A percentile compares a stretch with the other conserved stretches of the same genome.
phyloP scores from a whole-genome alignment of 768 basidiomycete genomes.

The Boletus pseudo-olivaceus region DNA sequence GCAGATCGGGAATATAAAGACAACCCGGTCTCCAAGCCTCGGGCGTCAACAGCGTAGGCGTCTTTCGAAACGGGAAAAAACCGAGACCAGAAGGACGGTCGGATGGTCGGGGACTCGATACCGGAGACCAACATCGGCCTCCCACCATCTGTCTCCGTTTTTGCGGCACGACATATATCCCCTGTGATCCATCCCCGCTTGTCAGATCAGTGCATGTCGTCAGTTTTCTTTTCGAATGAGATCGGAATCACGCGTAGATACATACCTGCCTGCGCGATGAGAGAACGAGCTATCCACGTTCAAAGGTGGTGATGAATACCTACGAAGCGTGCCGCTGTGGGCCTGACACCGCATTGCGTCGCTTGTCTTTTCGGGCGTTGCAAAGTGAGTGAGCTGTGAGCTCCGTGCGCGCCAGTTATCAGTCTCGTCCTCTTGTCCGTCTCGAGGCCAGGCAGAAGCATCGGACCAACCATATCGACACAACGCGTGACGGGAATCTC shows the following conservation, averaged over 20 bases:
- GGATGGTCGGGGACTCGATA: background rate
- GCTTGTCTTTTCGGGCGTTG: background rate
- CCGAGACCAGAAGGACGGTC: background rate
- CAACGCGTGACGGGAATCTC: background rate
- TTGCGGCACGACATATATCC: conserved; percentile 20
- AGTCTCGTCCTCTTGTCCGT: conserved; percentile 3
- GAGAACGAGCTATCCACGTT: background rate
- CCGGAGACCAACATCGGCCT: background rate
- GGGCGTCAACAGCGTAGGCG: conserved; percentile 9
- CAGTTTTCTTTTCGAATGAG: background rate
- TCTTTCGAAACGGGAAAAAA: conserved; percentile 6
- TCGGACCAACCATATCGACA: background rate
- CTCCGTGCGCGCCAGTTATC: conserved; percentile 13
- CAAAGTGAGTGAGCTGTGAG: background rate
- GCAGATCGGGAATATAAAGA: conserved; percentile 12
- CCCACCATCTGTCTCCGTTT: conserved; percentile 2
- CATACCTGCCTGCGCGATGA: background rate
- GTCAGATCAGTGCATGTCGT: background rate
- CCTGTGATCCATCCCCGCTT: conserved; percentile 1
- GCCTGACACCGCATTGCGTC: background rate
- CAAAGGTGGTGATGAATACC: conserved; percentile 4
- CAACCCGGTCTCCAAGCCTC: conserved; percentile 12
- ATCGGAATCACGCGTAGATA: background rate
- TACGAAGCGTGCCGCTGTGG: background rate
- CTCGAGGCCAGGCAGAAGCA: background rate